Percentiles rank a stretch among this genome's conserved stretches.
phyloP scores from a whole-genome alignment of 1,284 basidiomycete species.

The Vanrija humicola region DNA sequence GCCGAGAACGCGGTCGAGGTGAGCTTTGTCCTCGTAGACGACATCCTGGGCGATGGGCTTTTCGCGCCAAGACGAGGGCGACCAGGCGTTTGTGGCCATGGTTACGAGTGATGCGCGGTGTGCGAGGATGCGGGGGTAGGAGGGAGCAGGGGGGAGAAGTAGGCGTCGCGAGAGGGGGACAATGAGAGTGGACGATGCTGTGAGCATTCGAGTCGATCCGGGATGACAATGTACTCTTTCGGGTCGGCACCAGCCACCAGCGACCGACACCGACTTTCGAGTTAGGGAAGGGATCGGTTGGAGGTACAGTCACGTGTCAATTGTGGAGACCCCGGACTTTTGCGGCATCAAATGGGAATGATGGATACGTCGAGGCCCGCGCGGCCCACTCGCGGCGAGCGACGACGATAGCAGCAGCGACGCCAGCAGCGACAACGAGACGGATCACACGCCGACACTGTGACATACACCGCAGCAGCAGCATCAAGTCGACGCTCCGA shows the following conservation, averaged over 20 bases:
- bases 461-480: no score
- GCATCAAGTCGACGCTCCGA: no score
- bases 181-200: not conserved
- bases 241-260: not conserved
- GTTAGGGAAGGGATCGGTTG: not conserved
- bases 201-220: not conserved
- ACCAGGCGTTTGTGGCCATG: constrained; percentile 44
- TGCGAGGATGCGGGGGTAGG: not conserved
- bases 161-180: not conserved
- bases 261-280: not conserved
- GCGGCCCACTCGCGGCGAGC: no score
- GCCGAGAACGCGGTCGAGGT: constrained; percentile 61
- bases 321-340: no score
- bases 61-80: constrained; percentile 59
- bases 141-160: not conserved
- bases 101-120: no score
- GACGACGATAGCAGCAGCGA: no score
- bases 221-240: not conserved
- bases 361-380: no score
- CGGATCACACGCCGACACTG: no score
- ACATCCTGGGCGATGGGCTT: constrained; percentile 64
- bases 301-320: constrained; percentile 4
- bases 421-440: no score
- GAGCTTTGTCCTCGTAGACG: constrained; percentile 45
- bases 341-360: no score